Evolutionary conservation across 371 early-diverging fungal genomes (phyloP).

Genomic region (Catenaria anguillulae): DNA sequence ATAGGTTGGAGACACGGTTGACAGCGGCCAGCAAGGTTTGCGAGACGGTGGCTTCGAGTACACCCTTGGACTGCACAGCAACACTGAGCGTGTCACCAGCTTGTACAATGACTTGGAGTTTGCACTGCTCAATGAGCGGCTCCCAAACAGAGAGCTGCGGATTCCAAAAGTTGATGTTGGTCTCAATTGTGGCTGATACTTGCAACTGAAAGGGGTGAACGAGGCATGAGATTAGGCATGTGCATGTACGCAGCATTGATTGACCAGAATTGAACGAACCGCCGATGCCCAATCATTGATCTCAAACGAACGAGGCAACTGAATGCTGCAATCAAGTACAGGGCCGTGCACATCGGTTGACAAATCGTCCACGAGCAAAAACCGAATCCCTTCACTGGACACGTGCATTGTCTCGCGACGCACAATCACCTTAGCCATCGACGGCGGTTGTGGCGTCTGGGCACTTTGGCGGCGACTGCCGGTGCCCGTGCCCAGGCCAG

Average conservation of each 20-base stretch:
- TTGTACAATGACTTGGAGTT: conserved; percentile 14
- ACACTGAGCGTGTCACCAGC: conserved; percentile 15
- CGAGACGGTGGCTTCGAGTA: conserved; percentile 12
- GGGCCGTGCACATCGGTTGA: conserved; percentile 59
- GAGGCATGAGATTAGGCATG: too few species aligned
- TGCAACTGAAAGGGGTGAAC: too few species aligned
- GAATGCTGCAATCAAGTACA: conserved; percentile 80
- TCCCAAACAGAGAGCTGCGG: conserved; percentile 96
- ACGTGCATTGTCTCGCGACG: conserved; percentile 24
- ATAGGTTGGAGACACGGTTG: conserved; percentile 13
- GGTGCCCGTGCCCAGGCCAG: too few species aligned
- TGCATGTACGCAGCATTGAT: too few species aligned
- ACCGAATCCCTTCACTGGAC: conserved; percentile 53
- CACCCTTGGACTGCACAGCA: conserved; percentile 7
- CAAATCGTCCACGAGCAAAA: conserved; percentile 82
- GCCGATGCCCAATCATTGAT: conserved; percentile 73
- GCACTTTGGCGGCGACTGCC: too few species aligned
- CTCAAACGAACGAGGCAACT: too few species aligned
- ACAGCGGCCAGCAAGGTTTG: conserved; percentile 17
- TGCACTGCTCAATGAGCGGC: conserved; percentile 86
- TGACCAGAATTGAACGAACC: too few species aligned
- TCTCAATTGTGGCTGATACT: conserved; percentile 43
- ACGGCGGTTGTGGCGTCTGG: too few species aligned
- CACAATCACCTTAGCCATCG: neutral
- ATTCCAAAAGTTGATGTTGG: conserved; percentile 83